Base-by-base conservation (phyloP, 257 asterid genomes). In the Datura wrightii region DNA sequence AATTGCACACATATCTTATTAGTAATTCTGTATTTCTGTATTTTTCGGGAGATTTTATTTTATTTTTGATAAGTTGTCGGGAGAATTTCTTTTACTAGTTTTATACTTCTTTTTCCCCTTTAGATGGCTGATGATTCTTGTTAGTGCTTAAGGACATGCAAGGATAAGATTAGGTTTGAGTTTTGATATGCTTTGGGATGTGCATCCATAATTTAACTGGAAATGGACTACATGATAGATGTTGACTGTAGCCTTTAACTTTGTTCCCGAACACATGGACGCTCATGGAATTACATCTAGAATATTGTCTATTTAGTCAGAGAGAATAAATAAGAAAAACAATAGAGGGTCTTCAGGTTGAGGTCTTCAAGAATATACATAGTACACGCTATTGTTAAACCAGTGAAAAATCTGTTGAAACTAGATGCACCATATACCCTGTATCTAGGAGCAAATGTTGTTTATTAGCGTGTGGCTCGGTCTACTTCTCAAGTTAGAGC, bases 161-260 rank as follows among this genome's bases (percentile, higher is more conserved):
- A 70, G 34, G 54, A 16, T 41, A 41, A 41, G 36, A 41, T 16
- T 70, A 70, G 36, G 36, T 41, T 70, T 8, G 54, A 70, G 16
- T 41, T 69, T 69, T 70, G 36, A 41, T 70, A 70, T 16, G 54
- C 54, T 70, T 70, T 70, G 4, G 79, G 50, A 41, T 41, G 54
- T 16, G 6, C 79, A 70, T 70, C 79, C 79, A 8, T 70, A 18
- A 18, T 41, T 14, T 70, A 70, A 70, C 48, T 69, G 79, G 79
- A 41, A 70, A 70, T 16, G 36, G 15, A 16, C 15, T 70, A 41
- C 54, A 67, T 70, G 54, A 18, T 70, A 41, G 54, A 42, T 70
- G 16, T 8, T 70, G 54, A 70, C 53, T 70, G 54, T 70, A 70
- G 16, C 54, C 79, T 18, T 70, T 42, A 16, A 70, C 54, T 70